phyloP scores from a whole-genome alignment of 352 stramenopile genomes.

The Saprolegnia parasitica region DNA sequence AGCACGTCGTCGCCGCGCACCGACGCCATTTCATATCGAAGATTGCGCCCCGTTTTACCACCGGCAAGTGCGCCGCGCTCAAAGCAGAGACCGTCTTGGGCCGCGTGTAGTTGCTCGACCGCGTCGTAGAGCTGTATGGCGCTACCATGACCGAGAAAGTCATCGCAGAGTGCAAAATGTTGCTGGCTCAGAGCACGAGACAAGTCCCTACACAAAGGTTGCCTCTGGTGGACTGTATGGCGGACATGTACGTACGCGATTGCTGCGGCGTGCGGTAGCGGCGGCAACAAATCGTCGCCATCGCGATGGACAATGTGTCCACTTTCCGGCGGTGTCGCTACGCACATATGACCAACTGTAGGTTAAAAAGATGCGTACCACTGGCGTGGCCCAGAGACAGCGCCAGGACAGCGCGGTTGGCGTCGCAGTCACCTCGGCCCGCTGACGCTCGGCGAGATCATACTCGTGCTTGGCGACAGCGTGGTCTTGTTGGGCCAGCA shows the following conservation, averaged over 20 bases:
- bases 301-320: background rate
- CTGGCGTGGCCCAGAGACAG: conserved; percentile 31
- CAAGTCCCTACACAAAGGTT: conserved; percentile 13
- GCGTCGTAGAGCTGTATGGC: conserved; percentile 30
- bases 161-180: conserved; percentile 36
- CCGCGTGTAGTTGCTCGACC: conserved; percentile 33
- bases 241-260: conserved; percentile 16
- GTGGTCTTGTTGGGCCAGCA: conserved; percentile 28
- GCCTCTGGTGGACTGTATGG: background rate
- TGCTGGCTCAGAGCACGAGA: conserved; percentile 28
- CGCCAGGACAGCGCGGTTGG: conserved; percentile 37
- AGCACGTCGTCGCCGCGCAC: conserved; percentile 49
- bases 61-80: conserved; percentile 41
- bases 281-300: conserved; percentile 33
- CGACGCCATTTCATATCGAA: conserved; percentile 45
- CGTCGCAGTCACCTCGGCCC: conserved; percentile 35
- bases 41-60: conserved; percentile 41
- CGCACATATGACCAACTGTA: background rate
- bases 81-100: conserved; percentile 25
- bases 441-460: conserved; percentile 31
- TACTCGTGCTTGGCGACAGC: conserved; percentile 34
- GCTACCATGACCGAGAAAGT: conserved; percentile 31
- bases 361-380: background rate
- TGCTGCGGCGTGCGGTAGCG: conserved; percentile 28
- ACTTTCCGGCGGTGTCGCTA: conserved; percentile 22